Conservation (phyloP, 352 stramenopile species). For the Achlya hypogyna region DNA sequence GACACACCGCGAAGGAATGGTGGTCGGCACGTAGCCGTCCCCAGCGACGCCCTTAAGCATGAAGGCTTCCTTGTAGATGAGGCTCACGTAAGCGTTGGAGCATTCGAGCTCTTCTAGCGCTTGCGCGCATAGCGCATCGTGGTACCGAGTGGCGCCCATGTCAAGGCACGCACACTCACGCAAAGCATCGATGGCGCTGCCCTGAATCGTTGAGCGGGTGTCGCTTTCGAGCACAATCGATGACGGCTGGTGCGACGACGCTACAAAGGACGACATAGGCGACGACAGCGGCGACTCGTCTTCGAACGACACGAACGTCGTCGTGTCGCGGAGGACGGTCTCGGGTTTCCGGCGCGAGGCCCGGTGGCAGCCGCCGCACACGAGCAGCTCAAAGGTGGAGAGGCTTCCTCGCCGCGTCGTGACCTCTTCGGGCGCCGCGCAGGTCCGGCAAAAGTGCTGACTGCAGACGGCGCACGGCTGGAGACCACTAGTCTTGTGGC, state of each 20-base stretch:
- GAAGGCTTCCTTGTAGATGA: constrained; percentile 18
- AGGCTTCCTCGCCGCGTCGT: background rate
- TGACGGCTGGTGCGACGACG: background rate
- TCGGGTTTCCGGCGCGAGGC: background rate
- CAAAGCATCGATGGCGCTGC: background rate
- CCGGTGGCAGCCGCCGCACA: background rate
- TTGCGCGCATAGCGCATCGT: constrained; percentile 16
- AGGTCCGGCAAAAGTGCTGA: background rate
- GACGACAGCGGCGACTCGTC: background rate
- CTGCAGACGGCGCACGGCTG: constrained; percentile 7
- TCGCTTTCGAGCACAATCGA: background rate
- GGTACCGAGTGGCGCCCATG: background rate
- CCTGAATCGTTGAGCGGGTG: background rate
- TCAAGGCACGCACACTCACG: constrained; percentile 4
- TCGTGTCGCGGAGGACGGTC: background rate
- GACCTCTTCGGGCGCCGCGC: background rate
- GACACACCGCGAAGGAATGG: constrained; percentile 4
- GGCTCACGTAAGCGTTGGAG: constrained; percentile 7
- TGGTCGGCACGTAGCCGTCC: background rate
- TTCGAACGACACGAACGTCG: background rate
- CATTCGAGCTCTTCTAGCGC: constrained; percentile 7
- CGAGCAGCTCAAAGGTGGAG: background rate
- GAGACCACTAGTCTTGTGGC: background rate
- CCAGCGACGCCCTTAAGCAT: constrained; percentile 18
- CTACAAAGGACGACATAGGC: background rate